A percentile compares a stretch with the other conserved stretches of the same genome.
These are phyloP conservation scores for Cyberlindnera lachancei DNA, from an alignment of 805 yeast species.

Conservation along the genomic window DNA sequence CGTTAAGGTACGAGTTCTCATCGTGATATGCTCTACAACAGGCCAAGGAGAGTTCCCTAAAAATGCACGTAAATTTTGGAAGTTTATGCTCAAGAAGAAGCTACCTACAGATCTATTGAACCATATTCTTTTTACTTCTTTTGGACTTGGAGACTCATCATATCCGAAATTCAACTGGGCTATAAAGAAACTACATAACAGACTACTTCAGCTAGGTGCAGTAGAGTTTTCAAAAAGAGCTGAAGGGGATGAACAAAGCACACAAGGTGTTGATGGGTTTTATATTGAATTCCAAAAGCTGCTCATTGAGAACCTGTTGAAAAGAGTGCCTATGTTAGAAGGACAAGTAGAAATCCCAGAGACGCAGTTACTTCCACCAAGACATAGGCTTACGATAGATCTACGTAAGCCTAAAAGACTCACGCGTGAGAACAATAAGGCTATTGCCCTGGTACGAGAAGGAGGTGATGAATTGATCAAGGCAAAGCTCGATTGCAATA, in stretches of 20 bases:
- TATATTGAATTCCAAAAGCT: slow-evolving; percentile 66
- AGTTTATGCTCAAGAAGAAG: slow-evolving; percentile 57
- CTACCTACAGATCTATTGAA: slow-evolving; percentile 55
- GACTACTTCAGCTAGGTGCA: slow-evolving; percentile 80
- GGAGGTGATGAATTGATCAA: slow-evolving; percentile 11
- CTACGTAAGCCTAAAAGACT: slow-evolving; percentile 23
- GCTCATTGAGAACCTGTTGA: slow-evolving; percentile 31
- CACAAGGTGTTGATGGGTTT: slow-evolving; percentile 70
- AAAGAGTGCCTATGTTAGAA: slow-evolving; percentile 29
- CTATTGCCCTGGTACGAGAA: slow-evolving; percentile 26
- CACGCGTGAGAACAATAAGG: slow-evolving; percentile 23
- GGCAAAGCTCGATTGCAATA: slow-evolving; percentile 45
- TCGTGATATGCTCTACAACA: slow-evolving; percentile 76
- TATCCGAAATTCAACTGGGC: slow-evolving; percentile 88
- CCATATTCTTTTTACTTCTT: slow-evolving; percentile 58
- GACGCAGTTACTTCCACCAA: slow-evolving; percentile 32
- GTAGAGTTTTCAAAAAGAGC: slow-evolving; percentile 61
- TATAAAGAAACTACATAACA: slow-evolving; percentile 69
- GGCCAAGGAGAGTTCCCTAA: slow-evolving; percentile 94
- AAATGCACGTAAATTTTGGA: slow-evolving; percentile 70
- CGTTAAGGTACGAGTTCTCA: slow-evolving; percentile 37
- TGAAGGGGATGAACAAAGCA: slow-evolving; percentile 82
- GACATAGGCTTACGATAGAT: slow-evolving; percentile 23
- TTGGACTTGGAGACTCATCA: slow-evolving; percentile 92
- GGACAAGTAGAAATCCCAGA: slow-evolving; percentile 25